Base-by-base conservation (phyloP, 345 rosid genomes). In the Trapa incisa region DNA sequence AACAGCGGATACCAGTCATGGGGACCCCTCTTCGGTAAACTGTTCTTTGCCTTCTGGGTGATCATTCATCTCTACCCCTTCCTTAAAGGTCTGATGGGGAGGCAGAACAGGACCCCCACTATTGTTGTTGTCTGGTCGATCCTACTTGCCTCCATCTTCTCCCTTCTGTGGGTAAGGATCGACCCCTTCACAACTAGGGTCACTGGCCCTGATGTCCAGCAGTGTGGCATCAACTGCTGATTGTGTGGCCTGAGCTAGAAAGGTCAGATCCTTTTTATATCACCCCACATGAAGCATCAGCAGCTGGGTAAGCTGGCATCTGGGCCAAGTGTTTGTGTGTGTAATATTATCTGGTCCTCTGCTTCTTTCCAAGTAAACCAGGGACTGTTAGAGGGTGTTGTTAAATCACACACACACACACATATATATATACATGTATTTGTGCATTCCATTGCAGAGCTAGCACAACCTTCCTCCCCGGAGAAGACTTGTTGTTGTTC, bases 1-100 rank as follows among this genome's bases (percentile, higher is more conserved):
- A 88, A 91, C 82, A 88, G 91, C n/a, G 92, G 96, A 13, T 88
- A 91, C 68, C 90, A 86, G 64, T 78, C 97, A 11, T 90, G 97
- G 97, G 97, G 97, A 53, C 95, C 97, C 0, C 87, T 91, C 36
- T 88, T 91, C 38, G 97, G 97, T 41, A 90, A 88, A 75, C 82
- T 90, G 47, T 88, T 90, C 79, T 90, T 90, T 1, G 97, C 97
- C 9, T 88, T 88, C 64, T 91, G 97, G 97, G 97, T 91, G 84
- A 91, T 91, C 67, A 10, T 91, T 72, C 97, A 91, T 79, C 80
- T 91, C 17, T 86, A 88, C 77, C 96, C 97, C 35, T 91, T 91
- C 91, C 92, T 91, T 36, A 88, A 88, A 80, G 97, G 97, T 79
- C 76, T 91, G 76, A 88, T 91, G 96, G 97, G 97, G 36, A 83